These are phyloP conservation scores for Ophiognomonia clavigignenti-juglandacearum DNA, from an alignment of 2,329 filamentous ascomycete species.

Conservation along the genomic window DNA sequence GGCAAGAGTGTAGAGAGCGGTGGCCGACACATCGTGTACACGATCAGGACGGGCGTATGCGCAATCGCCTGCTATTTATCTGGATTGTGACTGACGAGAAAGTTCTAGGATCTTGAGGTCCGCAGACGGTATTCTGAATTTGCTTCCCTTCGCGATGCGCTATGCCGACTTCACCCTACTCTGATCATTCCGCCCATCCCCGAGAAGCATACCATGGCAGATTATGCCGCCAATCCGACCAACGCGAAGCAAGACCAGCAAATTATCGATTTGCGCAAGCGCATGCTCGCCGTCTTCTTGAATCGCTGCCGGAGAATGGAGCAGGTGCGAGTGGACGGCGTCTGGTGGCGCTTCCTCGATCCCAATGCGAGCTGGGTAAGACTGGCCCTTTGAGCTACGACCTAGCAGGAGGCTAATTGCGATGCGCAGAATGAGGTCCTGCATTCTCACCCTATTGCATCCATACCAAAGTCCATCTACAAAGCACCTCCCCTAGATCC, in stretches of 20 bases:
- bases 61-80: not conserved
- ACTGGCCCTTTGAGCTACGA: constrained; percentile 14
- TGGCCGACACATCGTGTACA: constrained; percentile 94
- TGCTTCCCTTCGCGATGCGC: constrained; percentile 79
- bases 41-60: constrained; percentile 85
- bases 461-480: constrained; percentile 88
- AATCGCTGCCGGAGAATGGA: constrained; percentile 94
- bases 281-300: constrained; percentile 93
- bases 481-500: constrained; percentile 94
- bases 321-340: constrained; percentile 83
- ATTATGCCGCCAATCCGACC: constrained; percentile 96
- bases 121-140: constrained; percentile 96
- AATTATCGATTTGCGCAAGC: constrained; percentile 93
- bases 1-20: constrained; percentile 93
- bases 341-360: constrained; percentile 97
- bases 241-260: constrained; percentile 96
- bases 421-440: constrained; percentile 78
- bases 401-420: constrained; percentile 22
- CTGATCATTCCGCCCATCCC: constrained; percentile 95
- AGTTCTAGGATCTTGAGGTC: constrained; percentile 80
- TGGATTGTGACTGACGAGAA: constrained; percentile 1
- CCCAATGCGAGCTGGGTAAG: constrained; percentile 96
- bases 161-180: constrained; percentile 89
- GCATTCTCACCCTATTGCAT: constrained; percentile 82
- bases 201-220: constrained; percentile 97